Conservation (phyloP, 2,329 filamentous ascomycete species). For the Corinectria fuckeliana region DNA sequence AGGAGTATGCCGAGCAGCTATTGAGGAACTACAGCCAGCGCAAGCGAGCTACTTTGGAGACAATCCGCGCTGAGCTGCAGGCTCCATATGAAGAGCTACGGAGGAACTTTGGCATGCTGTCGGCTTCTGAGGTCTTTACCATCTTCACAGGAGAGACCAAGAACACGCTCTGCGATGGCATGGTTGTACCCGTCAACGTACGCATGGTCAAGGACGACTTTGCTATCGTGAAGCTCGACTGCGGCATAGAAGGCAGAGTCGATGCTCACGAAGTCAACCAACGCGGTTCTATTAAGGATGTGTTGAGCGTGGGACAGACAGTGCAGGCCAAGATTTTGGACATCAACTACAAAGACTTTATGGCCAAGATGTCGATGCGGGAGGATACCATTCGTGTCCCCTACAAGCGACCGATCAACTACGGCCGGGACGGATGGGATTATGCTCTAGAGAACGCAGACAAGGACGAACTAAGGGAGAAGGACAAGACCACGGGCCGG, state of each 20-base stretch:
- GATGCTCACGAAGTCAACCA: conserved; percentile 83
- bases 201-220: conserved; percentile 91
- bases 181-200: conserved; percentile 91
- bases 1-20: conserved; percentile 96
- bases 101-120: conserved; percentile 74
- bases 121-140: conserved; percentile 84
- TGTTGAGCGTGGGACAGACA: conserved; percentile 82
- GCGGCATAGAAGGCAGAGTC: conserved; percentile 88
- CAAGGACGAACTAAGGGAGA: conserved; percentile 82
- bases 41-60: conserved; percentile 95
- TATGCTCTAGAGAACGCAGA: conserved; percentile 80
- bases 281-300: conserved; percentile 71
- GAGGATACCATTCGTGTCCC: conserved; percentile 81
- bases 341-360: conserved; percentile 85
- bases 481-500: conserved; percentile 83
- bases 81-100: conserved; percentile 94
- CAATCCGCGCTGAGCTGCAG: conserved; percentile 91
- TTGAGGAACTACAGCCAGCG: conserved; percentile 91
- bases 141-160: conserved; percentile 95
- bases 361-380: conserved; percentile 81
- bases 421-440: conserved; percentile 85
- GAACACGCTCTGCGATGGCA: conserved; percentile 82
- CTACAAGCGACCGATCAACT: conserved; percentile 72
- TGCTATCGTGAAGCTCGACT: conserved; percentile 91
- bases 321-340: conserved; percentile 87